These are phyloP conservation scores for Xerocomus minutiporus DNA, from an alignment of 1,284 basidiomycete genomes.

Conservation along the genomic window DNA sequence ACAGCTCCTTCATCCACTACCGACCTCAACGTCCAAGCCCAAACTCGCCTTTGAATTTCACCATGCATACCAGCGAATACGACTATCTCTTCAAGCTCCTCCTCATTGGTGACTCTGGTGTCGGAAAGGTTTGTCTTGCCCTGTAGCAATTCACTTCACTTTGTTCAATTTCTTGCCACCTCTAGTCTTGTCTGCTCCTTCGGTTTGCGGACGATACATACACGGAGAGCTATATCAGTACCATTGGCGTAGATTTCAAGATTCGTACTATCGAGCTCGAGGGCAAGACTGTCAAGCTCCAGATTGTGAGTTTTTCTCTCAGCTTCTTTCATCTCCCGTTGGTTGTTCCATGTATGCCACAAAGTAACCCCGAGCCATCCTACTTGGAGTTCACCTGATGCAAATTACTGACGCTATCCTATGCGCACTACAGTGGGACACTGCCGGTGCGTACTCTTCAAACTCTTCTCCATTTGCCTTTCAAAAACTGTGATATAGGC, in stretches of 20 bases:
- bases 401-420: slow-evolving; percentile 11
- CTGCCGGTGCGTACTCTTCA: slow-evolving; percentile 58
- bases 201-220: slow-evolving; percentile 99
- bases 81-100: slow-evolving; percentile 98
- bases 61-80: slow-evolving; percentile 89
- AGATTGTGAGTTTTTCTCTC: slow-evolving; percentile 76
- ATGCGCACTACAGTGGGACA: slow-evolving; percentile 73
- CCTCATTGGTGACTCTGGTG: slow-evolving; percentile 91
- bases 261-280: slow-evolving; percentile 99
- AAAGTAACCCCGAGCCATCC: background rate
- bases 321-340: background rate
- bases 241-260: slow-evolving; percentile 99
- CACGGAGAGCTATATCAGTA: slow-evolving; percentile 98
- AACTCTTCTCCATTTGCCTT: background rate
- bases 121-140: slow-evolving; percentile 73
- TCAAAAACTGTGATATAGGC: slow-evolving; percentile 40
- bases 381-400: background rate
- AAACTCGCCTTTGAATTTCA: slow-evolving; percentile 27
- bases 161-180: slow-evolving; percentile 13
- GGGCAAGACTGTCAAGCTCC: slow-evolving; percentile 98
- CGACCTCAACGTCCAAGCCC: slow-evolving; percentile 16
- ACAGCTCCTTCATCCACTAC: slow-evolving; percentile 29
- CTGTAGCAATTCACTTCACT: slow-evolving; percentile 9
- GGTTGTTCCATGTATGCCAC: background rate
- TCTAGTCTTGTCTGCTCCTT: slow-evolving; percentile 91